These are phyloP conservation scores for Protomyces inouyei DNA, from an alignment of 1,139 yeast species.

Conservation along the genomic window DNA sequence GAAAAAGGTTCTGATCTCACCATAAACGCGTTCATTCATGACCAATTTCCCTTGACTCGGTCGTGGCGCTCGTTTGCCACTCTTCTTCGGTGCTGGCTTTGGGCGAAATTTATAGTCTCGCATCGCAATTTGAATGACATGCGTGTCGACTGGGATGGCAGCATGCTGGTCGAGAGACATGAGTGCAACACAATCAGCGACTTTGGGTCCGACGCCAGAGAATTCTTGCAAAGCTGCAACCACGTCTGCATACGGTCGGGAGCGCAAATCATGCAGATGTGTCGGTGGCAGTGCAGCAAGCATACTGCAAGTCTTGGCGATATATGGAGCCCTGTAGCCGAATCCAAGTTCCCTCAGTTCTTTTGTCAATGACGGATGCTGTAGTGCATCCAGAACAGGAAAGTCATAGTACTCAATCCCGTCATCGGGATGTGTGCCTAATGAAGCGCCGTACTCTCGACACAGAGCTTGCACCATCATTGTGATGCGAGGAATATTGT, in stretches of 20 bases:
- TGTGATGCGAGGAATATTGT: constrained; percentile 87
- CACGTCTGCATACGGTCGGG: constrained; percentile 51
- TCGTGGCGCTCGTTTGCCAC: constrained; percentile 33
- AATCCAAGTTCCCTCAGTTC: constrained; percentile 60
- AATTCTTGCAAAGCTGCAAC: constrained; percentile 62
- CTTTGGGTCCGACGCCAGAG: constrained; percentile 95
- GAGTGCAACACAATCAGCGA: constrained; percentile 74
- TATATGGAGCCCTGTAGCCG: constrained; percentile 90
- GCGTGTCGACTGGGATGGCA: constrained; percentile 93
- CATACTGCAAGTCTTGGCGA: constrained; percentile 67
- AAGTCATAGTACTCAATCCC: constrained; percentile 64
- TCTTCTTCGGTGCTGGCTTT: constrained; percentile 40
- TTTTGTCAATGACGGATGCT: constrained; percentile 44
- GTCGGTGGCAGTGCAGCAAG: constrained; percentile 37
- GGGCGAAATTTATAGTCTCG: constrained; percentile 63
- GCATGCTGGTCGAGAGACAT: constrained; percentile 39
- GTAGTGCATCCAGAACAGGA: constrained; percentile 57
- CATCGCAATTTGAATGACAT: constrained; percentile 69
- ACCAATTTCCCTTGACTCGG: constrained; percentile 36
- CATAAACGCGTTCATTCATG: constrained; percentile 57
- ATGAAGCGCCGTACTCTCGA: constrained; percentile 59
- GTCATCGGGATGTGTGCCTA: constrained; percentile 48
- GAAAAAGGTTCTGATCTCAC: constrained; percentile 57
- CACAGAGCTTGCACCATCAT: constrained; percentile 81
- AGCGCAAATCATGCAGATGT: constrained; percentile 43